Percentiles rank a stretch among this genome's conserved stretches.
phyloP scores from a whole-genome alignment of 2,329 filamentous ascomycete genomes.

The Pseudophaeomoniella oleicola region DNA sequence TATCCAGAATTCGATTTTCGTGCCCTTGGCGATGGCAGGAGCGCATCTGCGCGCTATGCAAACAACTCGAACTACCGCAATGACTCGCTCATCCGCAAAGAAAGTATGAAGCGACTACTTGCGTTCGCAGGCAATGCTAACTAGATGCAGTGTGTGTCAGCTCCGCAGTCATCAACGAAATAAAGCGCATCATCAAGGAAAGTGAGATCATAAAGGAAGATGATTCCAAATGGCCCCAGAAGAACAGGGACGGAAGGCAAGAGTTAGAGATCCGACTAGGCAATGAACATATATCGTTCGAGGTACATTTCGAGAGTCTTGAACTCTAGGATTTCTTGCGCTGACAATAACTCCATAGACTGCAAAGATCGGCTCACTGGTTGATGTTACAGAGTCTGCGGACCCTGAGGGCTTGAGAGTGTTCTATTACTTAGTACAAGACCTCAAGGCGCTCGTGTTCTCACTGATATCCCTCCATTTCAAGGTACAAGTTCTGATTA shows the following conservation, averaged over 20 bases:
- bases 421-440: constrained; percentile 97
- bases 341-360: constrained; percentile 50
- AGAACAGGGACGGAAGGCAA: constrained; percentile 97
- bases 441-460: constrained; percentile 91
- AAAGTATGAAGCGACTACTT: constrained; percentile 61
- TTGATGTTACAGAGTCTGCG: constrained; percentile 89
- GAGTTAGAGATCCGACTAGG: constrained; percentile 90
- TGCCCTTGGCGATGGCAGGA: constrained; percentile 80
- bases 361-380: constrained; percentile 91
- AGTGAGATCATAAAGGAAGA: constrained; percentile 99
- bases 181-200: constrained; percentile 91
- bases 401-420: constrained; percentile 92
- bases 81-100: constrained; percentile 96
- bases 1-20: constrained; percentile 84
- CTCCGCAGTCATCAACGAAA: constrained; percentile 76
- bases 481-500: constrained; percentile 44
- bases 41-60: constrained; percentile 87
- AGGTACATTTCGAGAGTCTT: constrained; percentile 54
- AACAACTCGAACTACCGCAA: constrained; percentile 99
- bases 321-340: no score
- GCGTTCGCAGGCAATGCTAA: constrained; percentile 8
- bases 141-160: constrained; percentile 73
- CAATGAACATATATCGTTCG: constrained; percentile 93
- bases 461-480: constrained; percentile 94
- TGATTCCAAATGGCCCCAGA: constrained; percentile 95